A percentile compares a stretch with the other conserved stretches of the same genome.
Conservation (phyloP, 192 early-diverging fungal genomes). For the Lunasporangiospora selenospora region DNA sequence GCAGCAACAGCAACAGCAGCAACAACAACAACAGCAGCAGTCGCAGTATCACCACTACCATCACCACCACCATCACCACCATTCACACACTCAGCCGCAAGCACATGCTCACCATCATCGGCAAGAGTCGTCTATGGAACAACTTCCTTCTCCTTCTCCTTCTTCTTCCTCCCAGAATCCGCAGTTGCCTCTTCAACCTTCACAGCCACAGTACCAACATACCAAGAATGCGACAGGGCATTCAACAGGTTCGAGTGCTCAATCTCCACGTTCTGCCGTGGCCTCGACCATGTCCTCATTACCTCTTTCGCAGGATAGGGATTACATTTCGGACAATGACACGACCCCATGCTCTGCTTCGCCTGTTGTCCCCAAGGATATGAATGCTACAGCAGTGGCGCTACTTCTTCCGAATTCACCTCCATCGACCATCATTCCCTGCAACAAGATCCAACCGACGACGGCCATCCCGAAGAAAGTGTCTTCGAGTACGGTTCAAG, state of each 20-base stretch:
- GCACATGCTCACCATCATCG: background rate
- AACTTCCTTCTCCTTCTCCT: background rate
- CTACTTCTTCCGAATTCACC: no score
- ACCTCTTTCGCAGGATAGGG: conserved; percentile 11
- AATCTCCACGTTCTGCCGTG: background rate
- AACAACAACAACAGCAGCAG: background rate
- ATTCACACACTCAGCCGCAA: conserved; percentile 19
- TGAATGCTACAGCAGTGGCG: background rate
- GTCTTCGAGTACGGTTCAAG: no score
- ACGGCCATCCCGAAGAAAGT: no score
- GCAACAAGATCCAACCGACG: no score
- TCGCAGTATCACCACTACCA: conserved; percentile 1
- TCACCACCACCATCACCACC: conserved; percentile 10
- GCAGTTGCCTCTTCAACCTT: background rate
- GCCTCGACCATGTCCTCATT: background rate
- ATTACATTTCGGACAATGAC: conserved; percentile 7
- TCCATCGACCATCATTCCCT: no score
- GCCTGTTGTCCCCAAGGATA: background rate
- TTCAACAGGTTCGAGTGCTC: background rate
- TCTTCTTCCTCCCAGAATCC: background rate
- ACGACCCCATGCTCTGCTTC: conserved; percentile 3
- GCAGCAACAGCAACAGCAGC: no score
- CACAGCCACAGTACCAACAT: background rate
- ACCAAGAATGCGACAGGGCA: background rate
- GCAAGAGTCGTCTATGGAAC: background rate